phyloP scores from a whole-genome alignment of 495 filamentous ascomycete species.

The Corynascus novoguineensis region DNA sequence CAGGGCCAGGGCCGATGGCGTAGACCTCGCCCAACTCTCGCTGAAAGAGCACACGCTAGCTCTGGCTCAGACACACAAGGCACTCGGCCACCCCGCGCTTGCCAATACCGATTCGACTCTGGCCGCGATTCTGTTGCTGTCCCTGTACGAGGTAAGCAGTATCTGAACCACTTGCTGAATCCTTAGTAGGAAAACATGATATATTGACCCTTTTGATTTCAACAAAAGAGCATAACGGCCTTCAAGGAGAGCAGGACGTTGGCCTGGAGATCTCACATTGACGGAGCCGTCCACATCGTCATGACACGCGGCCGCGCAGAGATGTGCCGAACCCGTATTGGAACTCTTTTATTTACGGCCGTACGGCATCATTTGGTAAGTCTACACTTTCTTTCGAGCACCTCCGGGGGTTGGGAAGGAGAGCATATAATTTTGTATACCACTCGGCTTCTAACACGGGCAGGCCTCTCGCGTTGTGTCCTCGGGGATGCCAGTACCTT shows the following conservation, averaged over 20 bases:
- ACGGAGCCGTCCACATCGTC: conserved; percentile 50
- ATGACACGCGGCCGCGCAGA: conserved; percentile 46
- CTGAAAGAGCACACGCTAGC: conserved; percentile 45
- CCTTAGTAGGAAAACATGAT: not conserved
- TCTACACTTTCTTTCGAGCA: not conserved
- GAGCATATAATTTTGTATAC: no score
- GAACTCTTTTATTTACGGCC: conserved; percentile 43
- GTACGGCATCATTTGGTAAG: conserved; percentile 48
- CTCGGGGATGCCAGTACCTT: conserved; percentile 31
- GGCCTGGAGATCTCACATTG: conserved; percentile 50
- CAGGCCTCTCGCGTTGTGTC: conserved; percentile 43
- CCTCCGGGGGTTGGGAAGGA: not conserved
- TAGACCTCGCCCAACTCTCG: conserved; percentile 35
- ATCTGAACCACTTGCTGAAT: not conserved
- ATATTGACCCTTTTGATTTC: not conserved
- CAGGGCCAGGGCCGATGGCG: conserved; percentile 29
- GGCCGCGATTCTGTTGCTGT: conserved; percentile 25
- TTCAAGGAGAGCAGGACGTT: conserved; percentile 40
- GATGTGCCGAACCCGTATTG: conserved; percentile 40
- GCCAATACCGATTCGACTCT: conserved; percentile 25
- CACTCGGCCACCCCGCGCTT: conserved; percentile 45
- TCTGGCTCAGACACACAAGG: conserved; percentile 47
- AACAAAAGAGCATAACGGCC: conserved; percentile 39
- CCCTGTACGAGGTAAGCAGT: conserved; percentile 23
- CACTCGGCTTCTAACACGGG: conserved; percentile 5